These are phyloP conservation scores for Pseudogymnoascus sp. DNA, from an alignment of 2,329 filamentous ascomycete species.

Conservation along the genomic window DNA sequence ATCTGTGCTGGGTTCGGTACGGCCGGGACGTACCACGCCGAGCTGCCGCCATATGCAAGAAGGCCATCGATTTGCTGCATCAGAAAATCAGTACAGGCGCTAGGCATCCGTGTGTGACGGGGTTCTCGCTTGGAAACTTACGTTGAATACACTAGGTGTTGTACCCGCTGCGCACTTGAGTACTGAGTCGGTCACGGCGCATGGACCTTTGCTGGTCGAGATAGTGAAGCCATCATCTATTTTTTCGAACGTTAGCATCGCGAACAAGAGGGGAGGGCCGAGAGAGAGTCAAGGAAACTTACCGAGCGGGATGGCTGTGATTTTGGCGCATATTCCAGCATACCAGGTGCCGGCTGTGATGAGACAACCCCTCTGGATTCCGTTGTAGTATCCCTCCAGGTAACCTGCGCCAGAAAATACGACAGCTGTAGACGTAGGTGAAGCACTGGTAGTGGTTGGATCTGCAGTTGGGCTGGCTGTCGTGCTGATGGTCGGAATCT, in stretches of 20 bases:
- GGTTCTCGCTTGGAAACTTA: constrained; percentile 29
- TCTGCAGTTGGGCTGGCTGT: not conserved
- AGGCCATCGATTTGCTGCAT: not conserved
- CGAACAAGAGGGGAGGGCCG: not conserved
- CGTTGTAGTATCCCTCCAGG: not conserved
- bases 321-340: not conserved
- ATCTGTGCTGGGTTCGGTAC: constrained; percentile 13
- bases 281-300: not conserved
- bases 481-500: not conserved
- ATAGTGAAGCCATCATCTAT: constrained; percentile 20
- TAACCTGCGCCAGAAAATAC: not conserved
- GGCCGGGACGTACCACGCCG: constrained; percentile 17
- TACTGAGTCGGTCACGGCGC: not conserved
- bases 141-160: not conserved
- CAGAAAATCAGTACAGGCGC: not conserved
- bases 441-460: not conserved
- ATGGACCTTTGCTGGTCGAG: not conserved
- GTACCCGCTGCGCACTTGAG: not conserved
- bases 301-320: not conserved
- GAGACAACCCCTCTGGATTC: not conserved
- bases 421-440: constrained; percentile 15
- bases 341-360: not conserved
- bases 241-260: not conserved
- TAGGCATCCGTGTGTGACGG: not conserved
- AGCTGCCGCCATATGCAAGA: constrained; percentile 14